Conservation (phyloP, 2,329 filamentous ascomycete genomes). For the Colletotrichum aenigma region DNA sequence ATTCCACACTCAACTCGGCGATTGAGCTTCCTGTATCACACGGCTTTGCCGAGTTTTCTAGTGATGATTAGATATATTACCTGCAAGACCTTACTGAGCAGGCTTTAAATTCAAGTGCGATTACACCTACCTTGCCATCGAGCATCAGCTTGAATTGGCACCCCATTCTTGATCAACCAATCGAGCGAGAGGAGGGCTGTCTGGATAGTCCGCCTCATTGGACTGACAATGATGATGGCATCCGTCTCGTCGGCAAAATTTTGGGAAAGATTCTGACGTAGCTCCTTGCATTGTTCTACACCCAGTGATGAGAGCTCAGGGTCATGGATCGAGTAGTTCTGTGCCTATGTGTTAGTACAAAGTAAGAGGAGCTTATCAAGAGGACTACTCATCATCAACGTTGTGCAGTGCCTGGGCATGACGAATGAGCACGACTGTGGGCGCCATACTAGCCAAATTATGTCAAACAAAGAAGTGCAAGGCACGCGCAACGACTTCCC, state of each 20-base stretch:
- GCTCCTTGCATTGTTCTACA: slow-evolving; percentile 48
- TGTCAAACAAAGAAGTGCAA: not conserved
- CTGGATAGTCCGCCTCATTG: slow-evolving; percentile 69
- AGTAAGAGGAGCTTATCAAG: not conserved
- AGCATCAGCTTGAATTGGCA: slow-evolving; percentile 61
- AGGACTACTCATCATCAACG: slow-evolving; percentile 49
- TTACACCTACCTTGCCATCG: slow-evolving; percentile 63
- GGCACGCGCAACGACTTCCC: not conserved
- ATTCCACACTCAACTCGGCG: slow-evolving; percentile 46
- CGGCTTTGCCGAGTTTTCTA: slow-evolving; percentile 59
- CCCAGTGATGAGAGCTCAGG: slow-evolving; percentile 56
- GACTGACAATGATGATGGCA: slow-evolving; percentile 63
- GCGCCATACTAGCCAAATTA: slow-evolving; percentile 47
- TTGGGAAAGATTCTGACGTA: slow-evolving; percentile 46
- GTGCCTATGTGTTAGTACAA: slow-evolving; percentile 35
- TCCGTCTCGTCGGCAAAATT: slow-evolving; percentile 36
- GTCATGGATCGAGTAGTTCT: slow-evolving; percentile 53
- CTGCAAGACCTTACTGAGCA: slow-evolving; percentile 52
- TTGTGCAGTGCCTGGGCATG: slow-evolving; percentile 80
- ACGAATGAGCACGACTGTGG: slow-evolving; percentile 78
- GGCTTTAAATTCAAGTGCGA: not conserved
- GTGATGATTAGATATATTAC: slow-evolving; percentile 54
- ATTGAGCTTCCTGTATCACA: slow-evolving; percentile 66
- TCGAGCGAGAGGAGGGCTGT: slow-evolving; percentile 63
- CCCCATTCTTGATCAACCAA: slow-evolving; percentile 59